Base-by-base conservation (phyloP, 768 basidiomycete genomes). In the Phaffia australis region DNA sequence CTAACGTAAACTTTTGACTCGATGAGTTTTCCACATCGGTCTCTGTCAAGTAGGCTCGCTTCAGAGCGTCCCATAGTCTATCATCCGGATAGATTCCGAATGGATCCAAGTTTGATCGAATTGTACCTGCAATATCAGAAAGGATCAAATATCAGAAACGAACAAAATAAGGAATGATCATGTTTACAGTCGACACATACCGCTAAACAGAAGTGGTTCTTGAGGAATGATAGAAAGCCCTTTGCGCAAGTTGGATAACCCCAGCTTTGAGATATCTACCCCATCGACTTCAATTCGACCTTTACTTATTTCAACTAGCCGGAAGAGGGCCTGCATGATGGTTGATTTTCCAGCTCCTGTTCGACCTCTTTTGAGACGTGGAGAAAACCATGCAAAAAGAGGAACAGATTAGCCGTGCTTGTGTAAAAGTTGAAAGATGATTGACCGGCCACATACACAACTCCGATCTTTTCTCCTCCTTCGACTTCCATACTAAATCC, bases 401-500 rank as follows among this genome's bases (percentile, higher is more conserved):
- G 16, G 42, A 27, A 27, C 59, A 47, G 42, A 19, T 19, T 7
- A 59, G 35, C 2, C n/a, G 21, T 42, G 23, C 25, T 25, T 47
- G 46, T 49, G 25, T 49, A n/a, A 32, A 47, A 25, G 72, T 59
- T 90, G 89, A 56, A 94, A 87, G 61, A 94, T 87, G 25, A 8
- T 15, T 5, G 29, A 27, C 1, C 23, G 11, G 3, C 62, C 62
- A 19, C 25, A 30, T 51, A 35, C 59, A 66, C 60, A 23, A 66
- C 65, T 56, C 92, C 92, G 70, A 98, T 85, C 78, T 94, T 93
- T 78, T 97, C 92, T 5, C 87, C 87, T 0, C 83, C 83, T 0
- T 77, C 74, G 30, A 95, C 79, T 32, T 77, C 78, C 81, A 97
- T 82, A 16, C 81, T 83, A 56, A 97, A 75, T 3, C 86, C 87